Percentiles rank a stretch among this genome's conserved stretches.
These are phyloP conservation scores for Aurantiochytrium sp. DNA, from an alignment of 108 stramenopile genomes.

Conservation along the genomic window DNA sequence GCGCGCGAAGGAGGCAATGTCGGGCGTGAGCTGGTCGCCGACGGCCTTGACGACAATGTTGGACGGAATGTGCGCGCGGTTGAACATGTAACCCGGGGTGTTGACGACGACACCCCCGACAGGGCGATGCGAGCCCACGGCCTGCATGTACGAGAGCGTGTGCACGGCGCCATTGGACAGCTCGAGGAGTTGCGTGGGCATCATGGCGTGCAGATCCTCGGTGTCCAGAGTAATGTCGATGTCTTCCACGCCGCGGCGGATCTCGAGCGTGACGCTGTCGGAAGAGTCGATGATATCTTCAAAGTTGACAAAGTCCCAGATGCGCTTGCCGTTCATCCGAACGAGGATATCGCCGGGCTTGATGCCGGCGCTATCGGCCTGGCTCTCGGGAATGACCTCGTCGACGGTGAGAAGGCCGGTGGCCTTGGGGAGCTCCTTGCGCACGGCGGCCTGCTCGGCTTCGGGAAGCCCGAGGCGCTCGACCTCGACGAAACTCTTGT, in stretches of 20 bases:
- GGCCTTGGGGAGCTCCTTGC: not conserved
- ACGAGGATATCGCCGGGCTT: slow-evolving; percentile 25
- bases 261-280: not conserved
- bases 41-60: slow-evolving; percentile 40
- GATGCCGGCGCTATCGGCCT: not conserved
- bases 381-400: not conserved
- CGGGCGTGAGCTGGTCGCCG: slow-evolving; percentile 40
- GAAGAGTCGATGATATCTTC: not conserved
- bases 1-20: slow-evolving; percentile 38
- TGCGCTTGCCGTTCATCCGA: not conserved
- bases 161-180: slow-evolving; percentile 41
- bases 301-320: not conserved
- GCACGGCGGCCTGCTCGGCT: slow-evolving; percentile 31
- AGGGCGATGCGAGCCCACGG: slow-evolving; percentile 34
- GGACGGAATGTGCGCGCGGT: slow-evolving; percentile 27
- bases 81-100: slow-evolving; percentile 45
- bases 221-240: slow-evolving; percentile 29
- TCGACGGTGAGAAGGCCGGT: slow-evolving; percentile 41
- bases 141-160: slow-evolving; percentile 37
- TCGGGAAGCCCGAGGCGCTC: slow-evolving; percentile 38
- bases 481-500: slow-evolving; percentile 42
- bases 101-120: not conserved
- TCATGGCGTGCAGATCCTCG: slow-evolving; percentile 38
- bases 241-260: slow-evolving; percentile 34
- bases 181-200: slow-evolving; percentile 39